Evolutionary conservation across 1,284 basidiomycete species (phyloP).

Genomic region (Malassezia globosa): DNA sequence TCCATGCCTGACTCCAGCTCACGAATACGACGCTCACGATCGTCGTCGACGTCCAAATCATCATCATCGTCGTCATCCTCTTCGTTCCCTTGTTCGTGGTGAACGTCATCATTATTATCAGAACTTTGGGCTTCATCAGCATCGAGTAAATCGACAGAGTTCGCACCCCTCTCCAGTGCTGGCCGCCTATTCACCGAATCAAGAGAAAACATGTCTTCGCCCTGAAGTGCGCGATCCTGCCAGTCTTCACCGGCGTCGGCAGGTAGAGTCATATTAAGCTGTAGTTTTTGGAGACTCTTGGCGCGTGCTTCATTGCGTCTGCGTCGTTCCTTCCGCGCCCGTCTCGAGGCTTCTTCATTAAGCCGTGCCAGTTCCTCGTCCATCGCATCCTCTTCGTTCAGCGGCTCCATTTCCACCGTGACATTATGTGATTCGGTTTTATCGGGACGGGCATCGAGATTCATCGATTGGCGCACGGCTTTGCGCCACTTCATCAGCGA

Average conservation of each 20-base stretch:
- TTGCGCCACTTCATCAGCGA: slow-evolving; percentile 70
- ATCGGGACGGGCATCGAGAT: slow-evolving; percentile 25
- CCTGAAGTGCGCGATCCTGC: slow-evolving; percentile 32
- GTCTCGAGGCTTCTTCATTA: slow-evolving; percentile 65
- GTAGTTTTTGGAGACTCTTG: slow-evolving; percentile 83
- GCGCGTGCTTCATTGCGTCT: slow-evolving; percentile 78
- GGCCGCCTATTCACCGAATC: slow-evolving; percentile 20
- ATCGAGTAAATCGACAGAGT: slow-evolving; percentile 11
- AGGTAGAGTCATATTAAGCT: slow-evolving; percentile 92
- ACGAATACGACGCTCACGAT: slow-evolving; percentile 52
- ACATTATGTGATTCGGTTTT: slow-evolving; percentile 24
- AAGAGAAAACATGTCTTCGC: slow-evolving; percentile 36
- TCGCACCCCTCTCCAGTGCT: background rate
- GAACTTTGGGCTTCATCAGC: slow-evolving; percentile 5
- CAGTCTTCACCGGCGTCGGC: slow-evolving; percentile 81
- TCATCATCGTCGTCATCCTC: slow-evolving; percentile 53
- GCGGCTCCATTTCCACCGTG: slow-evolving; percentile 56
- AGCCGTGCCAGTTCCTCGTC: slow-evolving; percentile 65
- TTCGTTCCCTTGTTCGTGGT: slow-evolving; percentile 48
- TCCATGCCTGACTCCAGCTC: slow-evolving; percentile 73
- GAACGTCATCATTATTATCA: slow-evolving; percentile 49
- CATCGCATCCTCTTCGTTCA: slow-evolving; percentile 55
- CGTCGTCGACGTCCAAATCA: slow-evolving; percentile 36
- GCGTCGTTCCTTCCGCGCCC: slow-evolving; percentile 67
- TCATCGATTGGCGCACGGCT: slow-evolving; percentile 61